A percentile compares a stretch with the other conserved stretches of the same genome.
phyloP scores from a whole-genome alignment of 306 rosid species.

The Rosa chinensis region DNA sequence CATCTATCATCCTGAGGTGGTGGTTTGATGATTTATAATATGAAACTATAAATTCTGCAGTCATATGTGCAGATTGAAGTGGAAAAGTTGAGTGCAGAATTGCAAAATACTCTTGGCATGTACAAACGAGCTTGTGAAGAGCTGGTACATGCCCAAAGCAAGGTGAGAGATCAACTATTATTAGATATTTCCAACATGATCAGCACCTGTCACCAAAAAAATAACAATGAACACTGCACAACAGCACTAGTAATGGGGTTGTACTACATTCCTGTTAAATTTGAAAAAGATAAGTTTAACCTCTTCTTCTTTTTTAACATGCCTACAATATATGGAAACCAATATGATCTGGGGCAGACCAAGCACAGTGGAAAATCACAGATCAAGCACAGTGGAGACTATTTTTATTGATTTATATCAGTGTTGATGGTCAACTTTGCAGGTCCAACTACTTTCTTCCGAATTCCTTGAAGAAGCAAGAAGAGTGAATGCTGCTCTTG shows the following conservation, averaged over 20 bases:
- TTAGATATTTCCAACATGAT: background rate
- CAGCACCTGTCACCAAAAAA: background rate
- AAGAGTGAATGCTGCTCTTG: slow-evolving; percentile 58
- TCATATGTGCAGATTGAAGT: slow-evolving; percentile 52
- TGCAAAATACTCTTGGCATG: slow-evolving; percentile 72
- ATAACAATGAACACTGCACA: background rate
- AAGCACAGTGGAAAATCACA: background rate
- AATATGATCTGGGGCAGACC: slow-evolving; percentile 16
- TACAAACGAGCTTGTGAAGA: slow-evolving; percentile 76
- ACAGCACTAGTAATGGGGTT: background rate
- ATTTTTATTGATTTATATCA: slow-evolving; percentile 16
- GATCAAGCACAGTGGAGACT: slow-evolving; percentile 10
- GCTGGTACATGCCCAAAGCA: slow-evolving; percentile 64
- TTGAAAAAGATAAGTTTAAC: background rate
- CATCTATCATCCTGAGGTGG: background rate
- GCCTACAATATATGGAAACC: background rate
- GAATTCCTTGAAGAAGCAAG: slow-evolving; percentile 75
- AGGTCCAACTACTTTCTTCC: slow-evolving; percentile 69
- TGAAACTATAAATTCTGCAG: slow-evolving; percentile 36
- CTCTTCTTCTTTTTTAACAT: background rate
- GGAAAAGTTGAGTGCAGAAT: slow-evolving; percentile 63
- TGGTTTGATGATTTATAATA: slow-evolving; percentile 22
- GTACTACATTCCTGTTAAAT: background rate
- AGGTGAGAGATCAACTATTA: slow-evolving; percentile 52
- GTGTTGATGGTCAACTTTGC: slow-evolving; percentile 26